phyloP scores from a whole-genome alignment of 257 asterid species.

The Fraxinus anomala region DNA sequence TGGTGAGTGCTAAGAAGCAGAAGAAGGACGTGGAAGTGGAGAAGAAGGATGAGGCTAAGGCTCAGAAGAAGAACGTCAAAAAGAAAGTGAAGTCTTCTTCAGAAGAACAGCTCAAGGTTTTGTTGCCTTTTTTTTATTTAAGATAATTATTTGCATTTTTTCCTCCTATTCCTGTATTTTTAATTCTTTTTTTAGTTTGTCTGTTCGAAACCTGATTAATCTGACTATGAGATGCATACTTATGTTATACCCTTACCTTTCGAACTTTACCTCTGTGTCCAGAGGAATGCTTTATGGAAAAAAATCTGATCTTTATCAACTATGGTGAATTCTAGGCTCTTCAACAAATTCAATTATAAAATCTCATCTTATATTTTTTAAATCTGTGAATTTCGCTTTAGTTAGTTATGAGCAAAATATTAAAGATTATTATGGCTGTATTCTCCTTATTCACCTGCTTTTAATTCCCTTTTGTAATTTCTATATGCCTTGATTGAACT shows the following conservation, averaged over 20 bases:
- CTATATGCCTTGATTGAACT: not conserved
- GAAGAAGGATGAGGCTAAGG: constrained; percentile 37
- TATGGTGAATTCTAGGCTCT: not conserved
- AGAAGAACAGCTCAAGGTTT: constrained; percentile 40
- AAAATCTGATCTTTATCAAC: not conserved
- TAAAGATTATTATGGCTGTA: not conserved
- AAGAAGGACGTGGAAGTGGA: constrained; percentile 36
- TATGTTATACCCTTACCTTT: not conserved
- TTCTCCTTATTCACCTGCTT: not conserved
- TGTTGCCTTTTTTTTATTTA: not conserved
- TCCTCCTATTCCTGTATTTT: not conserved
- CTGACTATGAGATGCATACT: not conserved
- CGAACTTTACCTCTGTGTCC: not conserved
- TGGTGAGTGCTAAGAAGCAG: constrained; percentile 38
- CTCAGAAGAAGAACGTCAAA: constrained; percentile 31
- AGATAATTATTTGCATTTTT: not conserved
- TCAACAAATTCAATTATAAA: not conserved
- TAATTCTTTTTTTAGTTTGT: not conserved
- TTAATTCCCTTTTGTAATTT: not conserved
- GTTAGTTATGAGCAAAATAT: not conserved
- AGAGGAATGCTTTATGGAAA: not conserved
- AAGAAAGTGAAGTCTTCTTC: constrained; percentile 47
- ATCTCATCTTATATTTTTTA: not conserved
- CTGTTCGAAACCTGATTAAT: not conserved
- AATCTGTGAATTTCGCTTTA: not conserved